A percentile compares a stretch with the other conserved stretches of the same genome.
These are phyloP conservation scores for Chrysoporthe austroafricana DNA, from an alignment of 2,329 filamentous ascomycete genomes.

Conservation along the genomic window DNA sequence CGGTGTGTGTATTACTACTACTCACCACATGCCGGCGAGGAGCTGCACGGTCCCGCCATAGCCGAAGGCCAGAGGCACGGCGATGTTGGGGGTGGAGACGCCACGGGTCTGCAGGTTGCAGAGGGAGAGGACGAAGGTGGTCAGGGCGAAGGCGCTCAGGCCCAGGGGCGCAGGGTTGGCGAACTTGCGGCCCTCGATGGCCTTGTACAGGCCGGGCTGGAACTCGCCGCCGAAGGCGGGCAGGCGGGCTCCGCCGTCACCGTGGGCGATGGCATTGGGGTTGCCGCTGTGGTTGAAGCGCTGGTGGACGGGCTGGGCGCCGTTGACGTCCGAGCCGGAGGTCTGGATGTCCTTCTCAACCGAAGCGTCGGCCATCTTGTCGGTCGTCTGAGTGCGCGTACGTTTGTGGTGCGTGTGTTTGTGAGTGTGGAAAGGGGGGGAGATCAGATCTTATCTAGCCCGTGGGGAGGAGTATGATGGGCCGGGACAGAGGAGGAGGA, in stretches of 20 bases:
- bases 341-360: slow-evolving; percentile 26
- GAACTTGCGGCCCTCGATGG: slow-evolving; percentile 70
- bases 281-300: slow-evolving; percentile 45
- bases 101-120: slow-evolving; percentile 71
- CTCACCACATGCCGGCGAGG: slow-evolving; percentile 84
- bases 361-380: slow-evolving; percentile 20
- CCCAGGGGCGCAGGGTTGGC: slow-evolving; percentile 81
- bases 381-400: neutral
- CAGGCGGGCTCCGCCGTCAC: slow-evolving; percentile 43
- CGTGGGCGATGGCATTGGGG: slow-evolving; percentile 42
- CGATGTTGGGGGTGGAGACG: slow-evolving; percentile 65
- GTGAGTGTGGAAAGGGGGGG: neutral
- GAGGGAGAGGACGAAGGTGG: slow-evolving; percentile 77
- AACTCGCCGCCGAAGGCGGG: slow-evolving; percentile 73
- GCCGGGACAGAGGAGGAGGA: neutral
- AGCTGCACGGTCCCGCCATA: slow-evolving; percentile 82
- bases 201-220: slow-evolving; percentile 70
- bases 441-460: neutral
- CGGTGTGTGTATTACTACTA: slow-evolving; percentile 28
- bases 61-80: slow-evolving; percentile 70
- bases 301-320: slow-evolving; percentile 29
- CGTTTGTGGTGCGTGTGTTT: neutral
- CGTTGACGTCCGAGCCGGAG: slow-evolving; percentile 20
- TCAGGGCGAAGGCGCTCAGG: slow-evolving; percentile 78
- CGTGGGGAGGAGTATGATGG: neutral